Base-by-base conservation (phyloP, 2,329 filamentous ascomycete species). In the Orbilia oligospora region DNA sequence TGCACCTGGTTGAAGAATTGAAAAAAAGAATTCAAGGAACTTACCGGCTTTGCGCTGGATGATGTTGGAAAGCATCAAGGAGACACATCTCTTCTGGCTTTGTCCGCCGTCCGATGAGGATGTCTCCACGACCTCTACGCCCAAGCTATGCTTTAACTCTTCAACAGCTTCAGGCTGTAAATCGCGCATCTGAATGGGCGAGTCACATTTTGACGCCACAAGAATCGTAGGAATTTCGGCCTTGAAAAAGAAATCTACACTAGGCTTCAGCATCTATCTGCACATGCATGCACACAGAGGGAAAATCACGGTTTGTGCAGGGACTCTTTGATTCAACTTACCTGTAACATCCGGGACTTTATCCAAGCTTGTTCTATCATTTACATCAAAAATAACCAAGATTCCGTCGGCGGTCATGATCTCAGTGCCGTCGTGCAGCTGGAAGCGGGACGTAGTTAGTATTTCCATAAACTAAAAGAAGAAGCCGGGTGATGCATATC, bases 341-440 rank as follows among this genome's bases (percentile, higher is more conserved):
- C 94, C 90, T 83, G 97, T 87, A 80, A 93, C 90, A 81, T 91
- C 89, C 48, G 92, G 91, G 69, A 97, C 87, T 77, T 92, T 89
- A 76, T 88, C 88, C 81, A 97, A 89, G 83, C 91, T 95, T 77
- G 91, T 89, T 81, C 90, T 88, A 83, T 92, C 91, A 84, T 90
- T 92, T 53, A 97, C 92, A 87, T 97, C 93, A 87, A 97, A 97
- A 61, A 98, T 86, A 75, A 95, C 89, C 81, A 97, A 86, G 55
- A 92, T 93, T 20, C 92, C 95, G 82, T 98, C 93, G 82, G 97
- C 89, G 48, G 88, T 78, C 75, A 78, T 78, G 48, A 78, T 78
- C 49, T 78, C 75, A 41, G 75, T 78, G 20, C 75, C 75, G 55
- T 78, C 75, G 48, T 78, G 75, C 51, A 78, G 46, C 75, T 78